Evolutionary conservation across 73 alveolate species (phyloP).

Genomic region (Paraurostyla sp.): DNA sequence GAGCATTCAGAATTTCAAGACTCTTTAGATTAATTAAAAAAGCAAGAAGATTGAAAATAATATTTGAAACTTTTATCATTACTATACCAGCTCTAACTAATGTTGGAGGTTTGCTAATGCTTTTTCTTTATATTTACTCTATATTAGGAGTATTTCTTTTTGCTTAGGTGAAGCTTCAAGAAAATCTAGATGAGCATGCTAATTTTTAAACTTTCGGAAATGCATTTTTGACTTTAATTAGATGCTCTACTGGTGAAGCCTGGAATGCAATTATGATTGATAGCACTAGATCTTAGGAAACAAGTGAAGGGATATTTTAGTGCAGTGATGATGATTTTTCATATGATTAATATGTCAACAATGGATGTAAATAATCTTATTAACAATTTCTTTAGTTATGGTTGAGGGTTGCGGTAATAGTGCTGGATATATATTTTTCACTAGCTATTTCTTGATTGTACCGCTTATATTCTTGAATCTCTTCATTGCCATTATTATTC

Average conservation of each 20-base stretch:
- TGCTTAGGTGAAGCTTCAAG: conserved; percentile 44
- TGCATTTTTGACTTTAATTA: conserved; percentile 46
- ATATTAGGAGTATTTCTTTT: conserved; percentile 51
- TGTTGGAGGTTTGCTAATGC: conserved; percentile 72
- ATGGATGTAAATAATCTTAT: neutral
- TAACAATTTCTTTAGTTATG: too few species aligned
- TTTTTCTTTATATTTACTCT: conserved; percentile 69
- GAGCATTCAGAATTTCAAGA: conserved; percentile 71
- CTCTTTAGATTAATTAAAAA: conserved; percentile 51
- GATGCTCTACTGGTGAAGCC: conserved; percentile 75
- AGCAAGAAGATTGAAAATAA: conserved; percentile 57
- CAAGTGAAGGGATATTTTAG: neutral
- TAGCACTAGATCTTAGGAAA: neutral
- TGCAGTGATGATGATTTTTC: conserved; percentile 23
- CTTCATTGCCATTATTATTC: conserved; percentile 79
- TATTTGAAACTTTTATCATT: conserved; percentile 73
- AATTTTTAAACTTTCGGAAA: conserved; percentile 47
- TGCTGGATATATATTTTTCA: conserved; percentile 38
- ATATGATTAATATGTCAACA: neutral
- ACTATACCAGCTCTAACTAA: conserved; percentile 75
- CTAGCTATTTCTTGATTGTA: conserved; percentile 69
- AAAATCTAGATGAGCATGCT: neutral
- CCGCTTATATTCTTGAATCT: conserved; percentile 76
- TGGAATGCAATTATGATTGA: conserved; percentile 77
- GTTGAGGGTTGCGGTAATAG: conserved; percentile 52